Base-by-base conservation (phyloP, 306 rosid species). In the Cucurbita moschata region DNA sequence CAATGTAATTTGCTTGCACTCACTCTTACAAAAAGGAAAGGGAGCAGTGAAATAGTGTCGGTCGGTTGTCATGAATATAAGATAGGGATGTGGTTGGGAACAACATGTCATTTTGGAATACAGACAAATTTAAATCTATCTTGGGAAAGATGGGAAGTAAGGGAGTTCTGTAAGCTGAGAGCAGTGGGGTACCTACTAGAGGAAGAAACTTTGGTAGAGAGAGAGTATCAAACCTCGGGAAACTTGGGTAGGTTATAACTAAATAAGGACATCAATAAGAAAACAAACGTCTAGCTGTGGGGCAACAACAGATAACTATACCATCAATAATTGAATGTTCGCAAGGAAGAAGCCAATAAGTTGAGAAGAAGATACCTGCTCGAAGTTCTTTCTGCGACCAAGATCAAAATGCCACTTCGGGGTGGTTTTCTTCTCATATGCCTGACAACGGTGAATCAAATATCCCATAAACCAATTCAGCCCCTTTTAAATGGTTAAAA, bases 341-440 rank as follows among this genome's bases (percentile, higher is more conserved):
- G 26, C 54, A 59, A 40, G 50, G 46, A 51, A 51, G 21, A 11
- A 63, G 70, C 64, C 10, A 65, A 54, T 18, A 63, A 38, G 49
- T 21, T 52, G 74, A 73, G 67, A 61, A 51, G 69, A 72, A 77
- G 42, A 72, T 62, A 90, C 96, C 93, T 86, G 96, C 69, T 81
- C 86, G 54, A 80, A 88, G 77, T 88, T 90, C 72, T 79, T 83
- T 84, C 74, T 82, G 73, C 83, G 85, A 51, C 96, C 96, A 53
- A 90, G 86, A 80, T 88, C 89, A 77, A 77, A 86, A 51, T 71
- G 84, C 96, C 96, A 87, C 50, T 69, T 85, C 7, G 81, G 73
- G 67, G 69, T 77, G 44, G 77, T 74, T 73, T 72, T 88, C 85
- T 76, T 84, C 86, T 88, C 91, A 69, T 77, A 87, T 64, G 89